phyloP scores from a whole-genome alignment of 2,329 filamentous ascomycete genomes.

The Fusarium caatingaense region DNA sequence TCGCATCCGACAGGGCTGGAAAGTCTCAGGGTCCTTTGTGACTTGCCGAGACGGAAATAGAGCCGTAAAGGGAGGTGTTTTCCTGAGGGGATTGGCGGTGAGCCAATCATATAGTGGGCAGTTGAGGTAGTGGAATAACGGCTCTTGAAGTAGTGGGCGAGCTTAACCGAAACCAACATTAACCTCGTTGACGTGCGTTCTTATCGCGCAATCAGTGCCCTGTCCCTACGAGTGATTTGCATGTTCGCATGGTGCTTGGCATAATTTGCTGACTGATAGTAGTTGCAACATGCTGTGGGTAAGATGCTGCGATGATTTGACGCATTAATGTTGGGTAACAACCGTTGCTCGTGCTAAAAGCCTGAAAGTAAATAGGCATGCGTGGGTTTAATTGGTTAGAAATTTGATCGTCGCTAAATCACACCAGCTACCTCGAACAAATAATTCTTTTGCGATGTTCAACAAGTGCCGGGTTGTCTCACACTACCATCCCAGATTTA shows the following conservation, averaged over 20 bases:
- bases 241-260: neutral
- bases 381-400: fast-evolving
- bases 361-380: too few species aligned
- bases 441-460: neutral
- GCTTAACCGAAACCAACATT: neutral
- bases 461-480: neutral
- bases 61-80: neutral
- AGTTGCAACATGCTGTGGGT: neutral
- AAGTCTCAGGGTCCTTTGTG: neutral
- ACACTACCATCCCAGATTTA: neutral
- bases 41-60: neutral
- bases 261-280: neutral
- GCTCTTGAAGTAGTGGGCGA: neutral
- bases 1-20: neutral
- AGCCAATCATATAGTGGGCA: neutral
- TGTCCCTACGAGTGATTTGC: neutral
- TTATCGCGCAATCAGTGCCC: neutral
- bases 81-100: neutral
- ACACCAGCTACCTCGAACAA: neutral
- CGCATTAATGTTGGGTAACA: too few species aligned
- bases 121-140: neutral
- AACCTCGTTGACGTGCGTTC: neutral
- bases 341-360: too few species aligned
- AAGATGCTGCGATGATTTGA: neutral
- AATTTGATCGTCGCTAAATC: too few species aligned